Base-by-base conservation (phyloP, 129 eudicot species). In the Helianthus annuus region DNA sequence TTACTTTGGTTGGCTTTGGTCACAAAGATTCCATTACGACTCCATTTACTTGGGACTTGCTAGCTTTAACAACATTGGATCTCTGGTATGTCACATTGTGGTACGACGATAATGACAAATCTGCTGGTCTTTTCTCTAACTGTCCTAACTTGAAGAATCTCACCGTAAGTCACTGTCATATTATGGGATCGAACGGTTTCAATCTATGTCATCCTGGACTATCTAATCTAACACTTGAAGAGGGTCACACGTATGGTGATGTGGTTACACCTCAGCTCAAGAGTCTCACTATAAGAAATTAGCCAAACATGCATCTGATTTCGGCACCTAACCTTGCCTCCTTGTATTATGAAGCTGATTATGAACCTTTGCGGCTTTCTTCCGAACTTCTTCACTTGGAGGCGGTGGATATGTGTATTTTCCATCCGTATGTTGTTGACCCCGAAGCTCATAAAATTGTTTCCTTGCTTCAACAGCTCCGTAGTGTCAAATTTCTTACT, bases 91-190 rank as follows among this genome's bases (percentile, higher is more conserved):
- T 73, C 58, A 40, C 1, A 36, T 48, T 61, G 6, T 3, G 6
- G n/a, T 59, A 44, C 14, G n/a, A 40, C 13, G 45, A 2, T n/a
- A 32, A 6, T 42, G 70, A 40, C 5, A 27, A 11, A 48, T 45
- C 29, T 24, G 14, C 45, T 72, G 68, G 62, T 14, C 10, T 72
- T 62, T 63, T 73, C 46, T 63, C 78, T 13, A 74, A 64, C 44
- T 64, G 53, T 22, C 3, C 40, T 13, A 51, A 48, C 38, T 74
- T 74, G 49, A 73, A 17, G 77, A 73, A 46, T 73, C 61, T 73
- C 69, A 46, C 49, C 11, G 34, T 72, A 42, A 72, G 5, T 3
- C 6, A 46, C 3, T 59, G 46, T 34, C 29, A 29, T 24, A 45
- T 61, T 2, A 1, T 67, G 19, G 22, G 71, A 2, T 11, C 40